These are phyloP conservation scores for Huntiella savannae DNA, from an alignment of 2,329 filamentous ascomycete species.

Conservation along the genomic window DNA sequence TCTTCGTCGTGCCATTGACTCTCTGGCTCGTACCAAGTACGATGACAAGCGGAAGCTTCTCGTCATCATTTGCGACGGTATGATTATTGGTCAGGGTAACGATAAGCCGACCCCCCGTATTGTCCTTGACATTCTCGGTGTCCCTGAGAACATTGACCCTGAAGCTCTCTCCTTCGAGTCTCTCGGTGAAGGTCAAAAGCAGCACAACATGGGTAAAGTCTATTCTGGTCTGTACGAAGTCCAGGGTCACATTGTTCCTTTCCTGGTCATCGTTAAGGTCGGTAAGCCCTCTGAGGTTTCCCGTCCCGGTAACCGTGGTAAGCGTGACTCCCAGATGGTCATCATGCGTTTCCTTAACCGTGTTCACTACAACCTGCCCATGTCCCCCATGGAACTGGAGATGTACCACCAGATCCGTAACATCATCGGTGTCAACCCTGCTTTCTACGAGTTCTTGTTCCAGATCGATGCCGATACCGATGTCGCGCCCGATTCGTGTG, in stretches of 20 bases:
- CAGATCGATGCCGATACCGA: conserved; percentile 97
- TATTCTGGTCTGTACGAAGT: conserved; percentile 97
- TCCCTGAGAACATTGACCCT: conserved; percentile 81
- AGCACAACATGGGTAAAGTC: conserved; percentile 98
- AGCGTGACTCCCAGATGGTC: conserved; percentile 97
- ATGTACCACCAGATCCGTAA: conserved; percentile 98
- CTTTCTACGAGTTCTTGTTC: conserved; percentile 91
- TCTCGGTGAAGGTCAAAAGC: conserved; percentile 84
- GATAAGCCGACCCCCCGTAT: conserved; percentile 90
- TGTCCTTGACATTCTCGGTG: conserved; percentile 88
- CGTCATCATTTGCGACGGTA: conserved; percentile 85
- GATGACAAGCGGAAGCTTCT: conserved; percentile 96
- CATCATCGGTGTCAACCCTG: conserved; percentile 95
- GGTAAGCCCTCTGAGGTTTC: conserved; percentile 94
- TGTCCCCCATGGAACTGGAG: conserved; percentile 91
- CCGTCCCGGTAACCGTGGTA: conserved; percentile 90
- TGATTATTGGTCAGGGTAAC: conserved; percentile 98
- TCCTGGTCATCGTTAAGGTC: conserved; percentile 90
- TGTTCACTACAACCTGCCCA: conserved; percentile 89
- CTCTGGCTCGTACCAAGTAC: conserved; percentile 83
- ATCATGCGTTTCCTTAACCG: conserved; percentile 98
- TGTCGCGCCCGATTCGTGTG: conserved; percentile 73
- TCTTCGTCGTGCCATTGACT: conserved; percentile 89
- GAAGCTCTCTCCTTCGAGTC: conserved; percentile 94
- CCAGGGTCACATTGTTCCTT: conserved; percentile 93